Evolutionary conservation across 2,329 filamentous ascomycete species (phyloP), one percentile per base, ranked within the genome.

Genomic region (Rhytidhysteron rufulum): DNA sequence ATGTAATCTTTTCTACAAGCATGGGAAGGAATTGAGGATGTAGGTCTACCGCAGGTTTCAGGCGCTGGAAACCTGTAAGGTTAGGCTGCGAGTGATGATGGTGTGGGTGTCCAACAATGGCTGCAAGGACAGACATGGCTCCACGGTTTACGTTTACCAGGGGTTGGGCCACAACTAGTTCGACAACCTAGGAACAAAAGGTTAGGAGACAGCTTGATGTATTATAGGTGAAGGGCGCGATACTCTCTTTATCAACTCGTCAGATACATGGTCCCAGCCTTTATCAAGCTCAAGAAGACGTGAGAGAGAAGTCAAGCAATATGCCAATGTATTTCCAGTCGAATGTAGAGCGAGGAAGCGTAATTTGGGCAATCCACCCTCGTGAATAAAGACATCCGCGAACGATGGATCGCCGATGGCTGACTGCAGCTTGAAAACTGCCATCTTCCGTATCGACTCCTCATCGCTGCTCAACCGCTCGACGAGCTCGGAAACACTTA

Each of bases 361-460:
- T 55, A 98, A 72, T 51, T 91, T 82, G 51, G 82, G 77, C 49
- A 97, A 75, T 4, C 93, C 93, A 42, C 89, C 89, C 36, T 89
- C 86, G 37, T 85, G 82, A 47, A 97, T 95, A 71, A 98, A 98
- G 54, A 94, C 83, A 65, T 97, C 93, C 57, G 93, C 93, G 65
- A 97, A 97, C 37, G 89, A 86, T 19, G 91, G 91, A 68, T 98
- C 93, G 62, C 90, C 91, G 67, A 98, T 95, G 47, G 88, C 89
- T 49, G 80, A 85, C 69, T 98, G 93, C 50, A 98, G 81, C 72
- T 96, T 96, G 79, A 98, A 98, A 45, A 94, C 93, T 45, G 93
- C 93, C 88, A 97, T 96, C 69, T 98, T 98, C 60, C 90, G 88
- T 53, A 88, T 84, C 41, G 88, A 90, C 74, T 98, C 93, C 69